Evolutionary conservation across 2,329 filamentous ascomycete species (phyloP).

Genomic region (Ustulina deusta): DNA sequence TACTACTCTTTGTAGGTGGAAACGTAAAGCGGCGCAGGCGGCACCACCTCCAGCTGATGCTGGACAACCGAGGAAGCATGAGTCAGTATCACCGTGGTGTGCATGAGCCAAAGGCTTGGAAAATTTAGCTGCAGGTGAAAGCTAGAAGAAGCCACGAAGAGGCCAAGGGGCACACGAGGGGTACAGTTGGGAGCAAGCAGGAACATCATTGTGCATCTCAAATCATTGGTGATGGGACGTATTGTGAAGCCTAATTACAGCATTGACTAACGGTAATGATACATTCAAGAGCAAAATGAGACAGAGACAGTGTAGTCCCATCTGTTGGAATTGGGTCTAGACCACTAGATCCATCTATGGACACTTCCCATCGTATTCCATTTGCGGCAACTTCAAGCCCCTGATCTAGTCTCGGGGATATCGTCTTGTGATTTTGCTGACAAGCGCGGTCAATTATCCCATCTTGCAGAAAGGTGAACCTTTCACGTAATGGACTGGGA

Average conservation of each 20-base stretch:
- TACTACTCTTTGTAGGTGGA: neutral
- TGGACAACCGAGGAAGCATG: constrained; percentile 2
- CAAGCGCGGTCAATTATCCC: too few relatives aligned
- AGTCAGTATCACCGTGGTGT: neutral
- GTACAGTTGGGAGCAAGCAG: too few relatives aligned
- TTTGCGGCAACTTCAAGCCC: neutral
- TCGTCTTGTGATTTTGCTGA: too few relatives aligned
- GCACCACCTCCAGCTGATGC: neutral
- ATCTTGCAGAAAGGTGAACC: neutral
- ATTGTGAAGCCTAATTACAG: neutral
- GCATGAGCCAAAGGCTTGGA: neutral
- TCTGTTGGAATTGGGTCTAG: neutral
- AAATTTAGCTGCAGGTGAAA: constrained; percentile 5
- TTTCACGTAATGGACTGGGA: neutral
- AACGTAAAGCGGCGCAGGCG: neutral
- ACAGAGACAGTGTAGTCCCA: neutral
- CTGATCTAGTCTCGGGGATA: too few relatives aligned
- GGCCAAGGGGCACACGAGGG: neutral
- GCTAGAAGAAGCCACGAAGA: neutral
- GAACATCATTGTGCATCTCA: too few relatives aligned
- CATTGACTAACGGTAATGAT: neutral
- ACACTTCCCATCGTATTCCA: neutral
- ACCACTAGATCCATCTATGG: neutral
- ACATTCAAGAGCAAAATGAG: neutral
- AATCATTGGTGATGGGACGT: neutral